phyloP scores from a whole-genome alignment of 1,284 basidiomycete genomes.

The Sporisorium sorghi region DNA sequence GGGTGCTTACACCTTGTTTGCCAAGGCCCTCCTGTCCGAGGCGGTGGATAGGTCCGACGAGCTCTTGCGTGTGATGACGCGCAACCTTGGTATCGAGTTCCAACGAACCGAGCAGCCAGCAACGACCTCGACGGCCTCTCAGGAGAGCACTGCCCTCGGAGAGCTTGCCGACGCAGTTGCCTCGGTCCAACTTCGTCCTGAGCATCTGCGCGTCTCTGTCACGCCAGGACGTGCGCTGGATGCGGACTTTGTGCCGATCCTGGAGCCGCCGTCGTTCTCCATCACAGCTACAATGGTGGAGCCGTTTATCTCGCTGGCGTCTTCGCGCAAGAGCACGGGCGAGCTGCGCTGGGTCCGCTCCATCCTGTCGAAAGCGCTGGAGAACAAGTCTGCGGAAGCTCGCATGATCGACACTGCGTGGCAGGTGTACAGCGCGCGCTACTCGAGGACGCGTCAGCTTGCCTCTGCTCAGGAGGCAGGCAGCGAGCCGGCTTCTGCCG shows the following conservation, averaged over 20 bases:
- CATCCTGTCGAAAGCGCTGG: conserved; percentile 28
- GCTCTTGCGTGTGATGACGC: conserved; percentile 26
- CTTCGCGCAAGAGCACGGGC: conserved; percentile 17
- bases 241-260: conserved; percentile 45
- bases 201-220: conserved; percentile 16
- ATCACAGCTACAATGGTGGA: conserved; percentile 44
- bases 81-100: conserved; percentile 31
- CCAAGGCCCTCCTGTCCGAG: conserved; percentile 38
- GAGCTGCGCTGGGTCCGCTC: conserved; percentile 41
- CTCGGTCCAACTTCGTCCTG: conserved; percentile 14
- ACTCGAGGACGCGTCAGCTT: conserved; percentile 20
- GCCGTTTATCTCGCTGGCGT: conserved; percentile 46
- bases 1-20: conserved; percentile 39
- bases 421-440: conserved; percentile 35
- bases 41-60: conserved; percentile 40
- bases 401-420: conserved; percentile 44
- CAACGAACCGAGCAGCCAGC: conserved; percentile 3
- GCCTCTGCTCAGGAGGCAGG: conserved; percentile 2
- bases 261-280: conserved; percentile 52
- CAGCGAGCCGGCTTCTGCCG: background rate
- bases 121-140: background rate
- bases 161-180: background rate
- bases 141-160: background rate
- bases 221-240: conserved; percentile 31
- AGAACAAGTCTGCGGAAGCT: conserved; percentile 39